Evolutionary conservation across 306 rosid species (phyloP).

Genomic region (Oemleria cerasiformis): DNA sequence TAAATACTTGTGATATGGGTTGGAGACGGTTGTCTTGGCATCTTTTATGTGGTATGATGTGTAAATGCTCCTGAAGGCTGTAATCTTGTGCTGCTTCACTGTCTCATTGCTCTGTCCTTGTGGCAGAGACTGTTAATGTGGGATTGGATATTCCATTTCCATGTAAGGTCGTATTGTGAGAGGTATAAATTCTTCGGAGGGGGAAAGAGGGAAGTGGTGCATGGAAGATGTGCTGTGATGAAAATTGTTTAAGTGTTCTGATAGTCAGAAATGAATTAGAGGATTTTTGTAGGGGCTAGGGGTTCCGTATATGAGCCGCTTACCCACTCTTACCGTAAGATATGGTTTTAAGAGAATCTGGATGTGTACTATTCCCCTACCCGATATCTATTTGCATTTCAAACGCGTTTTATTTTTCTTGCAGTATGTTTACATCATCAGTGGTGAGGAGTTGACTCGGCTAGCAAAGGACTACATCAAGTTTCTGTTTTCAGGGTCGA

Average conservation of each 20-base stretch:
- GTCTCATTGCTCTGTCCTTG: background rate
- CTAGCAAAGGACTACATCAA: slow-evolving; percentile 64
- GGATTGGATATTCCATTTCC: background rate
- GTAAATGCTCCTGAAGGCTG: background rate
- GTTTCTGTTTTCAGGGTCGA: slow-evolving; percentile 51
- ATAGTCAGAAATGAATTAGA: background rate
- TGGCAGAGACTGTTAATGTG: background rate
- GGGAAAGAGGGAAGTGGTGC: background rate
- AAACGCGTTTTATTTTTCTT: background rate
- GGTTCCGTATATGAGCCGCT: background rate
- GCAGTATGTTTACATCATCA: slow-evolving; percentile 72
- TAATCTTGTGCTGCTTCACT: background rate
- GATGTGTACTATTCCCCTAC: background rate
- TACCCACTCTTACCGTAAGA: too few species aligned
- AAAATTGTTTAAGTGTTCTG: background rate
- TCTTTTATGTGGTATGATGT: background rate
- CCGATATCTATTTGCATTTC: slow-evolving; percentile 8
- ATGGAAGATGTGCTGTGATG: slow-evolving; percentile 1
- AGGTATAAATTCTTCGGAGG: background rate
- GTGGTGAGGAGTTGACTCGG: slow-evolving; percentile 58
- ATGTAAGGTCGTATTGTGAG: background rate
- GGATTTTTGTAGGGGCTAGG: background rate
- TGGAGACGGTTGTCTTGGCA: background rate
- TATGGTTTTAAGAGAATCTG: background rate
- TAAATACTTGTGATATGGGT: background rate